Evolutionary conservation across 192 early-diverging fungal species (phyloP), one percentile per base, ranked within the genome.

Genomic region (Podochytrium sp.): DNA sequence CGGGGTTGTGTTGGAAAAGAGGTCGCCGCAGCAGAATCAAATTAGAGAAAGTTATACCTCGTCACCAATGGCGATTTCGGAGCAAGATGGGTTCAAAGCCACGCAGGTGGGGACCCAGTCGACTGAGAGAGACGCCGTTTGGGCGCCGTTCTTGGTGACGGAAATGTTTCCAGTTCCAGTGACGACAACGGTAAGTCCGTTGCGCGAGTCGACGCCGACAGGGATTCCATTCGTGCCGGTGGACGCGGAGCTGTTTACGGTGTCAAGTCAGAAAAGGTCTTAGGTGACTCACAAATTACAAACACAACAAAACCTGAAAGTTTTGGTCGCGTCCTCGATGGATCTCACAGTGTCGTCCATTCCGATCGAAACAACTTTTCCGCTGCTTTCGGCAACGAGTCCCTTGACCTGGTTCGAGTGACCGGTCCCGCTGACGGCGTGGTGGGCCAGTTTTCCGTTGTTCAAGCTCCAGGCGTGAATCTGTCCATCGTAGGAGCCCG

Each of bases 401-500:
- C 84, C 80, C 32, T 81, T 89, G 29, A 96, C 81, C 73, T 94
- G 92, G 65, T 94, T 96, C 0, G 85, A 61, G 84, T 96, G 94
- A 27, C 91, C 88, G 7, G 80, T 70, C 3, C 92, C 93, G 12
- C 68, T 43, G 6, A 94, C 64, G 23, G 67, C 78, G n/a, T 57
- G 42, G 37, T 64, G 72, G 35, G 51, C 33, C 61, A 30, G 33
- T n/a, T 30, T 23, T 16, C 66, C 52, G 34, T 37, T 30, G 14
- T 51, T 5, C 6, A 63, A 33, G 51, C 60, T 64, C 72, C 72
- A 74, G 20, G 72, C 59, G 49, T 79, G 74, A 14, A 96, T 86
- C n/a, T 88, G 86, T 6, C 97, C 97, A 76, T 99, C 97, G 77
- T 97, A 97, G 64, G 90, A 92, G 42, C 93, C 97, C 12, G 94